Conservation (phyloP, 495 filamentous ascomycete species). For the Pseudevernia furfuracea region DNA sequence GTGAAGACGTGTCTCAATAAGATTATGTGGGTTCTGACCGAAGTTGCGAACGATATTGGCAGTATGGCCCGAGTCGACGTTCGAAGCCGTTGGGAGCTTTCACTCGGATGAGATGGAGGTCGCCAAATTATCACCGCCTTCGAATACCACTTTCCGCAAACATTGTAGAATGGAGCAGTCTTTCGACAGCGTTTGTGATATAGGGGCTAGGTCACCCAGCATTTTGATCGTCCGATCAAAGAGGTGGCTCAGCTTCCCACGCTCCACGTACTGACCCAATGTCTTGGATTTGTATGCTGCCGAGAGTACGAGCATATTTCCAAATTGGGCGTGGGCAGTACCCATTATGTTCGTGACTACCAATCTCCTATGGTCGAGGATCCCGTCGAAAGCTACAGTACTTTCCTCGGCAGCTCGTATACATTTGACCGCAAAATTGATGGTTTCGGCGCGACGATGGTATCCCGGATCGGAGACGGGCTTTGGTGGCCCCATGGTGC, state of each 20-base stretch:
- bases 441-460: constrained; percentile 43
- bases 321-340: constrained; percentile 96
- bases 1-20: background rate
- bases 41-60: background rate
- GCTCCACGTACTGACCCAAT: constrained; percentile 45
- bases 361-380: constrained; percentile 49
- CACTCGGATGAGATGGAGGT: constrained; percentile 16
- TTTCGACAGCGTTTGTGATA: constrained; percentile 57
- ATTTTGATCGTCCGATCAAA: constrained; percentile 62
- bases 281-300: constrained; percentile 60
- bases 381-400: constrained; percentile 76
- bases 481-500: constrained; percentile 27
- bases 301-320: constrained; percentile 82
- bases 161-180: constrained; percentile 57
- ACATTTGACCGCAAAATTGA: constrained; percentile 44
- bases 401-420: constrained; percentile 73
- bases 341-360: constrained; percentile 93
- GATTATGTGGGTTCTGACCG: background rate
- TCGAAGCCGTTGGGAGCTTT: background rate
- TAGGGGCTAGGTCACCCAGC: constrained; percentile 51
- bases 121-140: constrained; percentile 6
- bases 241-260: constrained; percentile 40
- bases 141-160: constrained; percentile 26
- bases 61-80: background rate
- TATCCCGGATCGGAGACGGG: constrained; percentile 16